A percentile compares a stretch with the other conserved stretches of the same genome.
These are phyloP conservation scores for Leucocoprinus birnbaumii DNA, from an alignment of 768 basidiomycete genomes.

Conservation along the genomic window DNA sequence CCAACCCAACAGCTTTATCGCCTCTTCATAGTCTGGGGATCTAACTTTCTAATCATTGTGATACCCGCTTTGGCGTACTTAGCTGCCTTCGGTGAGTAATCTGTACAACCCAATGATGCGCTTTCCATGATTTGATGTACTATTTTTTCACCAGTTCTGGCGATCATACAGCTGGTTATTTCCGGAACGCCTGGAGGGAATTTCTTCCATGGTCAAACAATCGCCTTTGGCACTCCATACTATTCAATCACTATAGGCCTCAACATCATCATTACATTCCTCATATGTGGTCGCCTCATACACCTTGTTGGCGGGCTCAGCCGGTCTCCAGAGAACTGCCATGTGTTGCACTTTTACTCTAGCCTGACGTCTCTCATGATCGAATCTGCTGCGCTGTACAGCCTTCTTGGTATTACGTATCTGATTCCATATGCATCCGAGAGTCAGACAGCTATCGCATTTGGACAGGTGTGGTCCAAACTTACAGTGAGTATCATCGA, in stretches of 20 bases:
- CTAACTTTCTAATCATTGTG: conserved; percentile 21
- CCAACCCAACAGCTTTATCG: conserved; percentile 23
- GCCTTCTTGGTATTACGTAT: conserved; percentile 33
- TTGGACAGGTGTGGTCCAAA: conserved; percentile 40
- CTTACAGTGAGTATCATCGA: conserved; percentile 29
- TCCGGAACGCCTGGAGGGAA: conserved; percentile 36
- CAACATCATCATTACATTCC: conserved; percentile 38
- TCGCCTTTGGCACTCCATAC: conserved; percentile 38
- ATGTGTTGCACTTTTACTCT: conserved; percentile 33
- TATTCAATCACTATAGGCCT: conserved; percentile 36
- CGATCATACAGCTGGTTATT: conserved; percentile 36
- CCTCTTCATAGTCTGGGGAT: conserved; percentile 27
- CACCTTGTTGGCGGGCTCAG: conserved; percentile 26
- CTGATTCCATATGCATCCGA: conserved; percentile 34
- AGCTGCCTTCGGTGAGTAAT: conserved; percentile 23
- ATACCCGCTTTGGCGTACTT: conserved; percentile 24
- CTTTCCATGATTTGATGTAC: neutral
- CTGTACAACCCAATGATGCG: neutral
- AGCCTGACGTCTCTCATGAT: conserved; percentile 33
- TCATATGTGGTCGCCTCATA: conserved; percentile 37
- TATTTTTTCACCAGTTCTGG: conserved; percentile 34
- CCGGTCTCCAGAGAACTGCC: neutral
- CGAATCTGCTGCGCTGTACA: conserved; percentile 39
- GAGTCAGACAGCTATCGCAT: conserved; percentile 29
- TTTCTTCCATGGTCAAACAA: conserved; percentile 34